Evolutionary conservation across 257 asterid genomes (phyloP), one percentile per base, ranked within the genome.

Genomic region (Misopates orontium): DNA sequence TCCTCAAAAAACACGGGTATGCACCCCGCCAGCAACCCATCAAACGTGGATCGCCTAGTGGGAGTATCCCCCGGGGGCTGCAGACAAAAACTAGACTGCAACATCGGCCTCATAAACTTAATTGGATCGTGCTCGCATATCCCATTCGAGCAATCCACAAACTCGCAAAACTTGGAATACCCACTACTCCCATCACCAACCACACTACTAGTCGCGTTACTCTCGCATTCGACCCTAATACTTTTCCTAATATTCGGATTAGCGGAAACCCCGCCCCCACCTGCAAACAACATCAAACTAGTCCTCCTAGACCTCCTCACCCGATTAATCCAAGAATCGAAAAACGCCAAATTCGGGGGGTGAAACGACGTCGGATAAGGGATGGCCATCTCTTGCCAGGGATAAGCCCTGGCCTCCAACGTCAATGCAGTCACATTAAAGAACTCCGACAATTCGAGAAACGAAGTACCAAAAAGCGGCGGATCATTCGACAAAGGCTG

Each of bases 21-120:
- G 20, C 99, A 94, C 0, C 97, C 99, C 0, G 96, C 97, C 0
- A 90, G n/a, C 1, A 94, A 80, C 45, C 87, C 82, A 51, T 94
- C 99, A 18, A 94, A 94, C 0, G 95, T 86, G 32, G 97, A 79
- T 17, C 95, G 75, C 77, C 99, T 73, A 0, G 89, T 88, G 0
- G 97, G 99, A 3, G 90, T 88, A 48, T 94, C 99, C 24, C 99
- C 99, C 0, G 99, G 99, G 5, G 99, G 99, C 78, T 94, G 97
- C 75, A 94, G 55, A 62, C 99, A 94, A 71, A 94, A 94, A 40
- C 79, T 88, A 5, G 99, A 68, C 48, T 82, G 82, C 73, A 94
- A 71, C 96, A 94, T 94, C 13, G 99, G 97, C 72, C 67, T 82
- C 96, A 86, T 94, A 21, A 81, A 83, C 77, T 67, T 75, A 8